These are phyloP conservation scores for Berberis vulgaris DNA, from an alignment of 164 flowering plant species.

Conservation along the genomic window DNA sequence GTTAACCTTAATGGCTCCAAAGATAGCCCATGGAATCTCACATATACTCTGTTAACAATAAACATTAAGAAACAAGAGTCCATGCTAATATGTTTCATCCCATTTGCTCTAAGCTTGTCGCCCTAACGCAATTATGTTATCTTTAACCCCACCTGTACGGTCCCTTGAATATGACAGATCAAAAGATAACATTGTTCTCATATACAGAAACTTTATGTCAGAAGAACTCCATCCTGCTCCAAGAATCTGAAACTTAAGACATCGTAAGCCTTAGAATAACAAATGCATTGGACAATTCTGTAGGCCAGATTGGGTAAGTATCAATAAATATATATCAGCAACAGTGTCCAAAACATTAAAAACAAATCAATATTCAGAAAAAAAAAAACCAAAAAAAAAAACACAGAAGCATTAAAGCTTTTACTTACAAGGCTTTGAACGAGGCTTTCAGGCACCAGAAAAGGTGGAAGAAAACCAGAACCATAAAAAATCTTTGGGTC, in stretches of 20 bases:
- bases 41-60: conserved; percentile 26
- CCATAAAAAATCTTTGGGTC: conserved; percentile 29
- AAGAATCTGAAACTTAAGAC: conserved; percentile 97
- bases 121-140: conserved; percentile 31
- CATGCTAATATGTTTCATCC: conserved; percentile 32
- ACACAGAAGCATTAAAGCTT: background rate
- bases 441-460: conserved; percentile 69
- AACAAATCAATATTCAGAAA: conserved; percentile 14
- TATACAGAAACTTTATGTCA: conserved; percentile 56
- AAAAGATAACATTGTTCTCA: conserved; percentile 68
- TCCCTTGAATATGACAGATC: conserved; percentile 62
- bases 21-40: conserved; percentile 22
- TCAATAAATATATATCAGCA: conserved; percentile 8
- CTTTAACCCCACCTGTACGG: conserved; percentile 96
- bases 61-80: conserved; percentile 32
- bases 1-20: conserved; percentile 12
- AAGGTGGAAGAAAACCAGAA: conserved; percentile 62
- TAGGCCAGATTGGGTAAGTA: conserved; percentile 36
- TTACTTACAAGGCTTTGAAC: conserved; percentile 61
- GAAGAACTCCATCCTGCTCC: conserved; percentile 76
- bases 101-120: conserved; percentile 28
- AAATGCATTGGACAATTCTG: conserved; percentile 38
- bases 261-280: conserved; percentile 78
- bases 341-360: too few relatives aligned
- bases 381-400: conserved; percentile 1